Conservation (phyloP, 2,329 filamentous ascomycete species). For the Sporothrix variecibatus region DNA sequence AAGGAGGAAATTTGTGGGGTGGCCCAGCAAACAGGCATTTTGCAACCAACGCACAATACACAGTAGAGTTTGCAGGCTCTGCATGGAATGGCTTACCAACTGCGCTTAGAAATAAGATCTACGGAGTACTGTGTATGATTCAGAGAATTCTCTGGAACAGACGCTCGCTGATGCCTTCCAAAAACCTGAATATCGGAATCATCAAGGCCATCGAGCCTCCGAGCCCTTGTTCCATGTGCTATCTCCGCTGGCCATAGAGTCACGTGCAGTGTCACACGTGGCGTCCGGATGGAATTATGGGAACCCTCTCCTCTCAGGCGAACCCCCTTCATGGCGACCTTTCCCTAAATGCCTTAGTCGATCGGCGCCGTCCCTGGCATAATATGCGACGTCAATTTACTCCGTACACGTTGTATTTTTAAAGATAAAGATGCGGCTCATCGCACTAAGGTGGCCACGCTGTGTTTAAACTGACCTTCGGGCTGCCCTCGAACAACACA, state of each 20-base stretch:
- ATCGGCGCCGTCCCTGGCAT: slow-evolving; percentile 6
- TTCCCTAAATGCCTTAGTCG: slow-evolving; percentile 10
- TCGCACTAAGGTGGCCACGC: background rate
- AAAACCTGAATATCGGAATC: background rate
- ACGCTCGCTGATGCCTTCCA: background rate
- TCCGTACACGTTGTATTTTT: background rate
- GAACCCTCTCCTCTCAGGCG: background rate
- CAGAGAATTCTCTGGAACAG: slow-evolving; percentile 5
- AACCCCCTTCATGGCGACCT: background rate
- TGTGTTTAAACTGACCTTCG: background rate
- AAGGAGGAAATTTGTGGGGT: slow-evolving; percentile 12
- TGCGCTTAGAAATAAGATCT: slow-evolving; percentile 2
- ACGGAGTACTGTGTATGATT: background rate
- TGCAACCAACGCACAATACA: background rate
- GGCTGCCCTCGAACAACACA: background rate
- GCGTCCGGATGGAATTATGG: background rate
- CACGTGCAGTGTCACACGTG: background rate
- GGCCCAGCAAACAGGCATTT: slow-evolving; percentile 1
- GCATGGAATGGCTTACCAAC: background rate
- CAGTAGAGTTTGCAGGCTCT: background rate
- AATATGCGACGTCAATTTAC: background rate
- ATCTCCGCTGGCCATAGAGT: too few species aligned
- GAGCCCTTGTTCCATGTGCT: too few species aligned
- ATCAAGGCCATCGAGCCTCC: background rate
- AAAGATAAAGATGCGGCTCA: background rate